Base-by-base conservation (phyloP, 495 filamentous ascomycete genomes). In the Hypoxylon perforatum region DNA sequence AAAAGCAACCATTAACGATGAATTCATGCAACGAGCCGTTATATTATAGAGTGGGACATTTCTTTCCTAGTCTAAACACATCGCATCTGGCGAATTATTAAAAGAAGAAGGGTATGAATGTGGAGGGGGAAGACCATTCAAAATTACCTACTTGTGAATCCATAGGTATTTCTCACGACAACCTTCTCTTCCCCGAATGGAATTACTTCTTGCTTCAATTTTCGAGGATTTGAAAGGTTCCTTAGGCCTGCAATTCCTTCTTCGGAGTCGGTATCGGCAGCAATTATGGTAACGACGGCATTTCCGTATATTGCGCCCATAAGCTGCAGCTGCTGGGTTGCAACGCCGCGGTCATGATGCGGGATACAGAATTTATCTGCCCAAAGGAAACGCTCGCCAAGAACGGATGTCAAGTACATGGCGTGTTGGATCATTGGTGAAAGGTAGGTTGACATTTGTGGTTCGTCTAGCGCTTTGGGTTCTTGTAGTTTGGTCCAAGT, bases 221-320 rank as follows among this genome's bases (percentile, higher is more conserved):
- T 41, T 3, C 54, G 55, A 9, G 69, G 54, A 3, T 28, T 17
- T 2, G 65, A 65, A 11, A 65, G 18, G 10, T 45, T 60, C n/a
- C 30, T 50, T 38, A 65, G 17, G 15, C 65, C 65, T 36, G 55
- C 46, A 18, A 72, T 23, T 1, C 69, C 69, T 48, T 56, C 21
- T 11, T 57, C 1, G 11, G 69, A 42, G 55, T 72, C 60, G 9
- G 54, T 53, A 36, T 68, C 53, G 0, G 5, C 33, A 3, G 69
- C 69, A n/a, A 72, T 38, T 22, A 72, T 64, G 10, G 65, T 69
- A 11, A 72, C 10, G 8, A 59, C n/a, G 4, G 65, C 60, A 41
- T 64, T 69, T 1, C 54, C 69, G 28, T 65, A 72, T 9, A 72
- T 72, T 12, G 49, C 65, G 10, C 41, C 59, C 69, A 72, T 72